phyloP scores from a whole-genome alignment of 78 protist genomes.

The Emiliania huxleyi region DNA sequence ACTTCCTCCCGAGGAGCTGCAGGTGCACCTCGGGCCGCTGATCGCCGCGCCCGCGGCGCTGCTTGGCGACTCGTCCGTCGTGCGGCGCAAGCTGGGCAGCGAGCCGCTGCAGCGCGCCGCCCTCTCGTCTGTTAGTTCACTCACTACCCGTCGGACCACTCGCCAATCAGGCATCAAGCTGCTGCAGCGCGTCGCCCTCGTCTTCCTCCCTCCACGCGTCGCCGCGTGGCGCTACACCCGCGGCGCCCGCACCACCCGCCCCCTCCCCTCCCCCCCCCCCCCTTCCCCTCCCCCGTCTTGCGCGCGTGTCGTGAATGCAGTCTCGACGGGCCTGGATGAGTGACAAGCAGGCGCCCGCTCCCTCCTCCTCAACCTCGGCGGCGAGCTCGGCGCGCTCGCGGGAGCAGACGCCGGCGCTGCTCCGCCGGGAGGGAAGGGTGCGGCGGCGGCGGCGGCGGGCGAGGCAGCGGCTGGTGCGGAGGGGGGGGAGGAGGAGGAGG shows the following conservation, averaged over 20 bases:
- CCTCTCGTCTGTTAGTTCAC: no score
- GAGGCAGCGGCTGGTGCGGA: not conserved
- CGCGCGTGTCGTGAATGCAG: not conserved
- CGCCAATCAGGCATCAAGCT: no score
- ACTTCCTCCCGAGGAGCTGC: no score
- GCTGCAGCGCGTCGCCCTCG: slow-evolving; percentile 83
- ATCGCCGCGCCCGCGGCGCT: not conserved
- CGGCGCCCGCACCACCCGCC: no score
- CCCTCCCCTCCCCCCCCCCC: no score
- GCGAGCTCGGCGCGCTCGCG: not conserved
- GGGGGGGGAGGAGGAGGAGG: slow-evolving; percentile 39
- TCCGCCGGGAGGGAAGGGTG: no score
- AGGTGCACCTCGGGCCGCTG: not conserved
- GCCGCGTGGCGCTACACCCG: slow-evolving; percentile 84
- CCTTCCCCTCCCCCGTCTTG: not conserved
- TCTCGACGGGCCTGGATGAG: not conserved
- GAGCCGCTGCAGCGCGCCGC: slow-evolving; percentile 85
- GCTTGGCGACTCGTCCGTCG: not conserved
- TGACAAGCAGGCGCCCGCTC: no score
- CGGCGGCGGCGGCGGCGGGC: no score
- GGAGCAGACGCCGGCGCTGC: not conserved
- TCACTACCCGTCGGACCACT: no score
- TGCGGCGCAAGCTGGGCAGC: slow-evolving; percentile 44
- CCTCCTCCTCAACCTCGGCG: slow-evolving; percentile 13
- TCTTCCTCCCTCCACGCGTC: slow-evolving; percentile 66